Base-by-base conservation (phyloP, 106 monocot species). In the Phalaenopsis equestris region DNA sequence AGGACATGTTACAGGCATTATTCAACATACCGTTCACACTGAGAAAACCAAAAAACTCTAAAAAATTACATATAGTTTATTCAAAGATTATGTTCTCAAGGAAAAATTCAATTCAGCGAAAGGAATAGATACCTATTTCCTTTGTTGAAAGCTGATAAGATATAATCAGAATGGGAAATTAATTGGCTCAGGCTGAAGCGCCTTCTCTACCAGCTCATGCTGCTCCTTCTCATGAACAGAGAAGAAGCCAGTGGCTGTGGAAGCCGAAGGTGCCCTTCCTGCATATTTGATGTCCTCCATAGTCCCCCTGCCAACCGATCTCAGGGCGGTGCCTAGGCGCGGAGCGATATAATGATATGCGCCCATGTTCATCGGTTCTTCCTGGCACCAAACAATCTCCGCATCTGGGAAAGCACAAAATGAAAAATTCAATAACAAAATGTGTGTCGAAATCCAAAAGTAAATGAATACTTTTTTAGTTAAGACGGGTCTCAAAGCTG, bases 321-420 rank as follows among this genome's bases (percentile, higher is more conserved):
- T 89, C 91, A 93, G 91, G 64, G 90, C 88, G 6, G 91, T 91
- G 21, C 42, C 65, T 2, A 93, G 75, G n/a, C 96, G 89, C 75
- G 96, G 96, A 52, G 48, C 41, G 17, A 96, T 86, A 68, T 96
- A 96, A 80, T 42, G 80, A 81, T 93, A 96, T 58, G 91, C 91
- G 9, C 96, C 96, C 91, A 96, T 96, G 83, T 96, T 96, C 96
- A 96, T 93, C 43, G 96, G 91, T 55, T 96, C 96, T 86, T 96
- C 96, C 81, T 96, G 96, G 73, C 91, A 93, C 96, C 96, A 96
- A 0, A 96, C 93, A 64, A 96, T 87, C 87, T 93, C 96, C 10
- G 96, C 93, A 73, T 91, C 96, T 96, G 84, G 1, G 14, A 61
- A 38, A 70, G 10, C 36, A 11, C 12, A 38, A 7, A 64, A 52